These are phyloP conservation scores for Aureobasidium sp. DNA, from an alignment of 2,329 filamentous ascomycete genomes.

Conservation along the genomic window DNA sequence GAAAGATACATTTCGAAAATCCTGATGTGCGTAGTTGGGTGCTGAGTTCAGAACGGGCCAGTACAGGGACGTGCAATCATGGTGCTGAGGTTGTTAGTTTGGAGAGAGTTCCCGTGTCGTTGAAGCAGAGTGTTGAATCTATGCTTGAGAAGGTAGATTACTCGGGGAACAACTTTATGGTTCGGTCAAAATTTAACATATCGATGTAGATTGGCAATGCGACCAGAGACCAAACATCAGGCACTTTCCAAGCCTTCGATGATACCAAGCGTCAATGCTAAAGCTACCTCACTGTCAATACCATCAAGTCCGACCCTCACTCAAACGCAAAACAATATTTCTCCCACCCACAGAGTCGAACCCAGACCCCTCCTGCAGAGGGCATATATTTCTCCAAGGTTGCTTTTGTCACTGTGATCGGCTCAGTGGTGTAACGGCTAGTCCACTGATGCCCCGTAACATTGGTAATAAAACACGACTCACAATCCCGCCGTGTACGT, in stretches of 20 bases:
- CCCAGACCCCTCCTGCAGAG: background rate
- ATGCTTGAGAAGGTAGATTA: constrained; percentile 21
- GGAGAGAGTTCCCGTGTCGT: constrained; percentile 27
- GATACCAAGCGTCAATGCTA: background rate
- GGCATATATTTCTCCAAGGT: background rate
- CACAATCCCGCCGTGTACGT: background rate
- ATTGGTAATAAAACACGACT: background rate
- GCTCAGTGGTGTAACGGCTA: background rate
- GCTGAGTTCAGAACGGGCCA: constrained; percentile 25
- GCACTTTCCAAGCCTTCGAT: constrained; percentile 1
- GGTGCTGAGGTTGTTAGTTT: constrained; percentile 30
- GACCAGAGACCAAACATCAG: background rate
- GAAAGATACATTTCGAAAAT: constrained; percentile 34
- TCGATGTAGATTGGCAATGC: background rate
- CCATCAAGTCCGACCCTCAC: too few species aligned
- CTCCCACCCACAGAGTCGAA: background rate
- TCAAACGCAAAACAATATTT: background rate
- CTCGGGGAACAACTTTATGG: too few species aligned
- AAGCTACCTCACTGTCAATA: background rate
- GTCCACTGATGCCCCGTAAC: background rate
- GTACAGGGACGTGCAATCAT: constrained; percentile 37
- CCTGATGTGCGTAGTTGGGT: background rate
- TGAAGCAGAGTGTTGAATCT: constrained; percentile 32
- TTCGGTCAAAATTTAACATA: background rate
- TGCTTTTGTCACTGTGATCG: background rate